Evolutionary conservation across 106 monocot genomes (phyloP).

Genomic region (Dioscorea alata): DNA sequence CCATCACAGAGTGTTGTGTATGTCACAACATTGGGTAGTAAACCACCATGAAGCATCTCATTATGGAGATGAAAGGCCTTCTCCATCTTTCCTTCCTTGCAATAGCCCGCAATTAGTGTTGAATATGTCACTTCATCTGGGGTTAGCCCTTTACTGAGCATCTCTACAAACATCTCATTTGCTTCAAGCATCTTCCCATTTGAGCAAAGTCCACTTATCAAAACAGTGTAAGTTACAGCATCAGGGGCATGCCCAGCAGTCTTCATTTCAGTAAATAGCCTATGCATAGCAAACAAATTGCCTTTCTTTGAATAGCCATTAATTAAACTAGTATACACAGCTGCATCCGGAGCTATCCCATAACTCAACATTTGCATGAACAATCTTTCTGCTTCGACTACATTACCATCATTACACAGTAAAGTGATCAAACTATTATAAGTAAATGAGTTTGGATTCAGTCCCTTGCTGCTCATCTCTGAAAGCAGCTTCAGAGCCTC

Average conservation of each 20-base stretch:
- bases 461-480: conserved; percentile 46
- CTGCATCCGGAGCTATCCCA: conserved; percentile 53
- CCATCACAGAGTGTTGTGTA: conserved; percentile 95
- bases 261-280: conserved; percentile 60
- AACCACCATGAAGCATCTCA: conserved; percentile 56
- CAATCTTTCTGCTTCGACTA: conserved; percentile 47
- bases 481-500: conserved; percentile 44
- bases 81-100: conserved; percentile 62
- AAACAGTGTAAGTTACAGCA: conserved; percentile 56
- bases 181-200: conserved; percentile 50
- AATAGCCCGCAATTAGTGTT: conserved; percentile 67
- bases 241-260: conserved; percentile 43
- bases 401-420: conserved; percentile 39
- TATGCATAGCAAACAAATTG: conserved; percentile 26
- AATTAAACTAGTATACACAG: conserved; percentile 72
- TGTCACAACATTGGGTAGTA: conserved; percentile 77
- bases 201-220: conserved; percentile 60
- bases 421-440: conserved; percentile 61
- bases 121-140: conserved; percentile 77
- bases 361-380: conserved; percentile 40
- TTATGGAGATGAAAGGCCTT: conserved; percentile 72
- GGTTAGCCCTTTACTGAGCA: conserved; percentile 39
- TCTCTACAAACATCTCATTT: conserved; percentile 50
- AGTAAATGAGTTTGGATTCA: conserved; percentile 65
- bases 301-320: conserved; percentile 51